phyloP scores from a whole-genome alignment of 2,329 filamentous ascomycete genomes.

The Fusarium sp. region DNA sequence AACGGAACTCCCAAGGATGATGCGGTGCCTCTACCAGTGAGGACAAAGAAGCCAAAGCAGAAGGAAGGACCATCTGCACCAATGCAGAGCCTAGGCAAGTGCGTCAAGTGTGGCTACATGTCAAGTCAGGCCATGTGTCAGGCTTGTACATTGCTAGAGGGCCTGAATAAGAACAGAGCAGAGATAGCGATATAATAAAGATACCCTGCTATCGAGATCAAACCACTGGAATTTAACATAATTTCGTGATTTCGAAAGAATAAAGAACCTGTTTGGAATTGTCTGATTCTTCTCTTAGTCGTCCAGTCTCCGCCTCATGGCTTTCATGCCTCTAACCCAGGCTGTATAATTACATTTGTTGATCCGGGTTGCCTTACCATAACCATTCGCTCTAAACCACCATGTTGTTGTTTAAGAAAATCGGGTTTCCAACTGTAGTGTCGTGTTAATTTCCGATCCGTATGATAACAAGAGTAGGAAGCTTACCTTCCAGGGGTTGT shows the following conservation, averaged over 20 bases:
- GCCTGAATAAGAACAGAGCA: slow-evolving; percentile 82
- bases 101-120: slow-evolving; percentile 91
- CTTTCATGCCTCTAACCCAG: slow-evolving; percentile 10
- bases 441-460: background rate
- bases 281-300: slow-evolving; percentile 31
- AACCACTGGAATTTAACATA: background rate
- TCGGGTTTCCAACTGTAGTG: slow-evolving; percentile 64
- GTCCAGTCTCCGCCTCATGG: slow-evolving; percentile 4
- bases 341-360: slow-evolving; percentile 40
- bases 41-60: slow-evolving; percentile 44
- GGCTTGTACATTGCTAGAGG: slow-evolving; percentile 89
- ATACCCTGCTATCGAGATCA: slow-evolving; percentile 13
- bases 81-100: slow-evolving; percentile 84
- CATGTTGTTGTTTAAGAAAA: slow-evolving; percentile 53
- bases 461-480: background rate
- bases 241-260: background rate
- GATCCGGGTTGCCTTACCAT: slow-evolving; percentile 20
- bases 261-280: slow-evolving; percentile 7
- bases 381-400: slow-evolving; percentile 16
- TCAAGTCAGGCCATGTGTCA: slow-evolving; percentile 95
- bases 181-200: slow-evolving; percentile 63
- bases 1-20: slow-evolving; percentile 42
- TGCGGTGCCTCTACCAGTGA: slow-evolving; percentile 51
- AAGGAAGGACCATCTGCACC: slow-evolving; percentile 49
- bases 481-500: slow-evolving; percentile 72